Evolutionary conservation across 768 basidiomycete genomes (phyloP), one percentile per base, ranked within the genome.

Genomic region (Paxillus rubicundulus): DNA sequence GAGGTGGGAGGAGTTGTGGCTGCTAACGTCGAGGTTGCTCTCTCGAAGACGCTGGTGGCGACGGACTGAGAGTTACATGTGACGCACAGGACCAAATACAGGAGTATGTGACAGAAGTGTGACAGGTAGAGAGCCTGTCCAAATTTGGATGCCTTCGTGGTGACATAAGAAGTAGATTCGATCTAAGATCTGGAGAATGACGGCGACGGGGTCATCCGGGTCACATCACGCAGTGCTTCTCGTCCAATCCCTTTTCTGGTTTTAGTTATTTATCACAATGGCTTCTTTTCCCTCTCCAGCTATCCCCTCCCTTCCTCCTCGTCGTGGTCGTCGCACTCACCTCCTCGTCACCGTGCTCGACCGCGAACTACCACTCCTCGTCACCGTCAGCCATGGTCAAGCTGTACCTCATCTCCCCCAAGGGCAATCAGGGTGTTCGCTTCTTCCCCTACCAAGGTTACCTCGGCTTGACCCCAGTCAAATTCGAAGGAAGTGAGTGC

Each of bases 381-480:
- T 50, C 49, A 47, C 40, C 53, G 62, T 55, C 45, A 45, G 54
- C 58, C 53, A 89, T 90, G 88, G 85, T 90, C 68, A 80, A 82
- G 57, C 76, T 90, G 62, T 66, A 77, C 60, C 79, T 92, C 62
- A 68, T 78, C 74, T 85, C 86, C 50, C 69, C 81, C 56, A 84
- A 82, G 75, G 86, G 85, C 62, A 89, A 88, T 69, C 75, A 82
- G 58, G 82, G 81, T 55, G 76, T 81, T 52, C 79, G 82, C 50
- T 86, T 79, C 70, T 92, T 89, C 69, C 90, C 91, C 45, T 74
- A 82, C 76, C 70, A 73, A 49, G 91, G 91, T 64, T 86, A 83
- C 71, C 84, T 92, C 58, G 91, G 88, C 58, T 78, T 93, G 63
- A 91, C 88, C 40, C 83, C 86, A 50, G 74, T 92, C 71, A 81